Evolutionary conservation across 2,329 filamentous ascomycete species (phyloP).

Genomic region (Cryphonectria naterciae): DNA sequence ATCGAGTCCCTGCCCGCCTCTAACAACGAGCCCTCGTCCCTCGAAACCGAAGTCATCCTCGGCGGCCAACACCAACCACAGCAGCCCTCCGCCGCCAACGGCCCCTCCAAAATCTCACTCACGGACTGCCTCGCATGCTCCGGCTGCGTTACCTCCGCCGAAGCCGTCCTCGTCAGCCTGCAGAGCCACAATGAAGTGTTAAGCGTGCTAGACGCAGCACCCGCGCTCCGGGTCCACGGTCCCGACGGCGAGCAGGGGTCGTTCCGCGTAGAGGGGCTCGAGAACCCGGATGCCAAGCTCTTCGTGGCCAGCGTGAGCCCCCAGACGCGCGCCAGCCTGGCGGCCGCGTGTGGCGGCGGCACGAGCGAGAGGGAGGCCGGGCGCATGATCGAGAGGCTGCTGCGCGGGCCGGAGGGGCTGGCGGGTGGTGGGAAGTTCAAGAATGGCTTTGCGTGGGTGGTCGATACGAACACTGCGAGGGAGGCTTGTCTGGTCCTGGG

Average conservation of each 20-base stretch:
- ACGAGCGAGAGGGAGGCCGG: constrained; percentile 75
- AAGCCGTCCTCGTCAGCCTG: constrained; percentile 93
- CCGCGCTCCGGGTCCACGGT: constrained; percentile 48
- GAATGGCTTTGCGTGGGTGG: constrained; percentile 84
- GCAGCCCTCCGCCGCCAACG: constrained; percentile 55
- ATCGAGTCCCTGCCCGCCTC: constrained; percentile 83
- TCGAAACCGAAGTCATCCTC: constrained; percentile 85
- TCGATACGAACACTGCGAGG: constrained; percentile 85
- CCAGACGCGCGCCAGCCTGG: constrained; percentile 86
- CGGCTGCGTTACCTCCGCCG: constrained; percentile 94
- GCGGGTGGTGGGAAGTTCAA: constrained; percentile 70
- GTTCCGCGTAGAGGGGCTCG: constrained; percentile 54
- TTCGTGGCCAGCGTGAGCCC: constrained; percentile 94
- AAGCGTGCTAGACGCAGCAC: constrained; percentile 72
- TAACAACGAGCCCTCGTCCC: constrained; percentile 41
- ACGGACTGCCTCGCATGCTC: constrained; percentile 98
- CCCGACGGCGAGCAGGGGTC: constrained; percentile 38
- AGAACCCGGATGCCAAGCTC: constrained; percentile 68
- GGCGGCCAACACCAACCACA: constrained; percentile 78
- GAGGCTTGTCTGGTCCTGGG: constrained; percentile 83
- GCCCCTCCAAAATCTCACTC: constrained; percentile 88
- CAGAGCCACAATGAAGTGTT: constrained; percentile 94
- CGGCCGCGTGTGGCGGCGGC: constrained; percentile 76
- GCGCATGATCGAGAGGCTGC: constrained; percentile 79
- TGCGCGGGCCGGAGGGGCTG: constrained; percentile 72